Conservation (phyloP, 768 basidiomycete species). For the Auricularia cornea region DNA sequence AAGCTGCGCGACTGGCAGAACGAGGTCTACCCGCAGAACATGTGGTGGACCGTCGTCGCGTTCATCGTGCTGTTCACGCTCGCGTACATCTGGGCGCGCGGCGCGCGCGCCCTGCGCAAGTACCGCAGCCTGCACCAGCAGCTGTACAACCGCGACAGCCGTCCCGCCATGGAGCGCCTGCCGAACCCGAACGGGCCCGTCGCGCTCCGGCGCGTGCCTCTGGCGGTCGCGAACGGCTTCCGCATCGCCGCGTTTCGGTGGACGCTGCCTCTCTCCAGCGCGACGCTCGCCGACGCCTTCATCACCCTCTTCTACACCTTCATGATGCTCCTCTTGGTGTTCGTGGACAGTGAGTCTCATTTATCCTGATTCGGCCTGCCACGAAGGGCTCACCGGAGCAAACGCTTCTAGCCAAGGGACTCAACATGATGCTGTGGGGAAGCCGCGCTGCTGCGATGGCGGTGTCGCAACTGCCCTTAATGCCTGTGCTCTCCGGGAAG, state of each 20-base stretch:
- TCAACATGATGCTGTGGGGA: conserved; percentile 19
- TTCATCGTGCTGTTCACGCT: neutral
- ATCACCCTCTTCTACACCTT: conserved; percentile 7
- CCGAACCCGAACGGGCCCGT: neutral
- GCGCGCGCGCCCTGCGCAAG: neutral
- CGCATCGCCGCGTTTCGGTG: conserved; percentile 25
- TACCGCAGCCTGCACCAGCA: neutral
- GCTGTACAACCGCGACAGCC: neutral
- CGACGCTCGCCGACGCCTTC: conserved; percentile 10
- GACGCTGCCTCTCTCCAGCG: conserved; percentile 17
- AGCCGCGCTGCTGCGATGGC: conserved; percentile 37
- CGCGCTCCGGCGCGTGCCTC: conserved; percentile 15
- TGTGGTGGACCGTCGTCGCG: neutral
- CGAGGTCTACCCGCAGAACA: neutral
- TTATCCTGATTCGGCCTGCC: no score
- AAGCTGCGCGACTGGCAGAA: neutral
- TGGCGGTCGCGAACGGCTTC: conserved; percentile 19
- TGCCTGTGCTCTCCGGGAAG: conserved; percentile 51
- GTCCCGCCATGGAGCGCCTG: neutral
- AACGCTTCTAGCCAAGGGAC: neutral
- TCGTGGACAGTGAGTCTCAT: conserved; percentile 4
- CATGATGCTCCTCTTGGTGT: conserved; percentile 5
- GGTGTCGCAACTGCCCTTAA: conserved; percentile 42
- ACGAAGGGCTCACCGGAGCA: neutral
- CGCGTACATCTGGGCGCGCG: neutral